Evolutionary conservation across 2,329 filamentous ascomycete species (phyloP).

Genomic region (Elsinoe perseae): DNA sequence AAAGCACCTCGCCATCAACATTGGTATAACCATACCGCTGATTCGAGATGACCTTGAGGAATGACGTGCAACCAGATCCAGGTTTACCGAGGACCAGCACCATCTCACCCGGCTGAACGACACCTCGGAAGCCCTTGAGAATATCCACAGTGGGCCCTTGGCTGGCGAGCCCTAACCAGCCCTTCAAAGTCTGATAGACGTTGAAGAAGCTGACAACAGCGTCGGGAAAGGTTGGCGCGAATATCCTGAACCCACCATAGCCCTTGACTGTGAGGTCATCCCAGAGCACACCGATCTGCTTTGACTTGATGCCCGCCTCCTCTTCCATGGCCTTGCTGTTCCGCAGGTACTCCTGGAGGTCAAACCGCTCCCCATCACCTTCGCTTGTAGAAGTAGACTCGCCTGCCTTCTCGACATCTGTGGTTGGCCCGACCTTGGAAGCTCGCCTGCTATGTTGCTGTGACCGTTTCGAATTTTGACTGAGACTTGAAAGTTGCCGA

Average conservation of each 20-base stretch:
- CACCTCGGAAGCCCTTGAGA: slow-evolving; percentile 59
- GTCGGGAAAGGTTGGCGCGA: slow-evolving; percentile 66
- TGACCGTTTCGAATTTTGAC: slow-evolving; percentile 33
- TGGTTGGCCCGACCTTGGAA: slow-evolving; percentile 33
- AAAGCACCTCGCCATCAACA: slow-evolving; percentile 63
- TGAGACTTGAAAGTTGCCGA: slow-evolving; percentile 37
- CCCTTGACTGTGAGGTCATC: slow-evolving; percentile 68
- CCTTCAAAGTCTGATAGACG: slow-evolving; percentile 56
- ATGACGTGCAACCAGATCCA: slow-evolving; percentile 51
- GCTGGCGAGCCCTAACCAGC: slow-evolving; percentile 19
- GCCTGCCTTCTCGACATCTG: slow-evolving; percentile 54
- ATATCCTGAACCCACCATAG: slow-evolving; percentile 65
- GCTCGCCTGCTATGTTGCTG: slow-evolving; percentile 42
- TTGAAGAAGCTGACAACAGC: slow-evolving; percentile 72
- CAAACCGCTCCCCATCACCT: slow-evolving; percentile 51
- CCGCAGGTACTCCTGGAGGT: slow-evolving; percentile 66
- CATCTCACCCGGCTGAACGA: slow-evolving; percentile 77
- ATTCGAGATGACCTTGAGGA: slow-evolving; percentile 48
- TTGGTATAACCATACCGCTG: slow-evolving; percentile 53
- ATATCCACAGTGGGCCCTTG: slow-evolving; percentile 48
- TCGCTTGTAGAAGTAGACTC: slow-evolving; percentile 37
- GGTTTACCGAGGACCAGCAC: slow-evolving; percentile 72
- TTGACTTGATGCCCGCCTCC: slow-evolving; percentile 70
- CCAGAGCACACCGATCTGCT: slow-evolving; percentile 73
- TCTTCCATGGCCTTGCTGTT: slow-evolving; percentile 64